Evolutionary conservation across 805 yeast species (phyloP).

Genomic region (Zygoascus ofunaensis): DNA sequence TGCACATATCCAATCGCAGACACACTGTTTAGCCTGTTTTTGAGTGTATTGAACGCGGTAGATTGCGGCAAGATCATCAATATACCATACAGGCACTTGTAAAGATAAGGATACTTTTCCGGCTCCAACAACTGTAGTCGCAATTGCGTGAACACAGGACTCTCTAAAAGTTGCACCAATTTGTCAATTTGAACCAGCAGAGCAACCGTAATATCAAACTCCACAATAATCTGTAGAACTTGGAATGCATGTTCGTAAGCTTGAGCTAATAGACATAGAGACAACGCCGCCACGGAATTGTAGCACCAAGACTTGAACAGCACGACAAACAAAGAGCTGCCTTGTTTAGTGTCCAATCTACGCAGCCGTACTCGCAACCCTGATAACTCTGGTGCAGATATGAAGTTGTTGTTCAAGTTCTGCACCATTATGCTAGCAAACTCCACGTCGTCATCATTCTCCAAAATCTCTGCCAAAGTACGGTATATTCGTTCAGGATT

Average conservation of each 20-base stretch:
- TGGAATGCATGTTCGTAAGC: constrained; percentile 80
- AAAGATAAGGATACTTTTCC: constrained; percentile 65
- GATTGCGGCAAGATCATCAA: constrained; percentile 93
- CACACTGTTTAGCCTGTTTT: constrained; percentile 61
- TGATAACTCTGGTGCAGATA: constrained; percentile 76
- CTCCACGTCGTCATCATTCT: constrained; percentile 47
- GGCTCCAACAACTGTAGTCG: constrained; percentile 87
- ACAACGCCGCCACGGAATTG: constrained; percentile 79
- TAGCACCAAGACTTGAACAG: constrained; percentile 88
- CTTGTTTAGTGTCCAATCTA: constrained; percentile 51
- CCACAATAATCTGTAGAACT: constrained; percentile 73
- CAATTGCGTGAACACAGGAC: constrained; percentile 82
- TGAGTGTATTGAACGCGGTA: constrained; percentile 73
- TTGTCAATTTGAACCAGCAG: constrained; percentile 81
- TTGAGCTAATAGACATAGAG: constrained; percentile 77
- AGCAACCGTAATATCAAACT: constrained; percentile 70
- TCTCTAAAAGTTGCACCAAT: constrained; percentile 79
- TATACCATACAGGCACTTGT: constrained; percentile 83
- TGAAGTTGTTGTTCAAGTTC: constrained; percentile 72
- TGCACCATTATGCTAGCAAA: constrained; percentile 79
- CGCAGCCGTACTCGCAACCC: constrained; percentile 60
- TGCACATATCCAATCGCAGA: constrained; percentile 30
- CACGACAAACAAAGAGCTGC: constrained; percentile 59
- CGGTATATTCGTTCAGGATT: constrained; percentile 77
- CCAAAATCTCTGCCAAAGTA: constrained; percentile 67